phyloP scores from a whole-genome alignment of 75 land plant genomes.

The Sequoiadendron giganteum region DNA sequence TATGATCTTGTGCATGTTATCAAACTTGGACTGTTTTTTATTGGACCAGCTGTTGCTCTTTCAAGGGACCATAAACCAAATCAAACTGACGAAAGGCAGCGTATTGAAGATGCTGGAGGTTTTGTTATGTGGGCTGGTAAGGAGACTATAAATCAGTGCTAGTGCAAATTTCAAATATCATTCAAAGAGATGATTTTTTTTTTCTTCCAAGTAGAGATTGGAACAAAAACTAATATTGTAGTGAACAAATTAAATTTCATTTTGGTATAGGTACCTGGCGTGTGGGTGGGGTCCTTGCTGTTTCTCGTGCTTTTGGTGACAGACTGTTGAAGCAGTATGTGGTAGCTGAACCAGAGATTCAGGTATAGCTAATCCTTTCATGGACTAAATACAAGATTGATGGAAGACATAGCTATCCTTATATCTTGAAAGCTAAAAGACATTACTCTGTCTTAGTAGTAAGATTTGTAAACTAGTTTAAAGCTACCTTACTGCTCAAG shows the following conservation, averaged over 20 bases:
- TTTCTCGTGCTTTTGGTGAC: slow-evolving; percentile 41
- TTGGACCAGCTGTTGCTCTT: slow-evolving; percentile 59
- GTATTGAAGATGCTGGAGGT: slow-evolving; percentile 93
- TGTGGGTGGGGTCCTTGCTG: slow-evolving; percentile 37
- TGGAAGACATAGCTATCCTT: not conserved
- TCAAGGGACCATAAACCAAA: slow-evolving; percentile 85
- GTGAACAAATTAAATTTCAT: not conserved
- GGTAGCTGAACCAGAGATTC: slow-evolving; percentile 37
- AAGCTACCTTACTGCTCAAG: not conserved
- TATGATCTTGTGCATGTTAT: not conserved
- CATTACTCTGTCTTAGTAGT: not conserved
- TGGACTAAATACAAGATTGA: not conserved
- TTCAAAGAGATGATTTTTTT: not conserved
- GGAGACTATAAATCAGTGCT: not conserved
- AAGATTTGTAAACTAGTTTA: not conserved
- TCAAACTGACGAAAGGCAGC: slow-evolving; percentile 69
- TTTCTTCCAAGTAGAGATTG: not conserved
- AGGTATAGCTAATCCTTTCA: slow-evolving; percentile 15
- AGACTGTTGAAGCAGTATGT: slow-evolving; percentile 31
- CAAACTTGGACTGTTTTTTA: not conserved
- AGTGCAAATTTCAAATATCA: not conserved
- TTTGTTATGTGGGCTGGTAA: slow-evolving; percentile 85
- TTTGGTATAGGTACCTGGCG: slow-evolving; percentile 32
- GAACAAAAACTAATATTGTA: not conserved
- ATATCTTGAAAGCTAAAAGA: not conserved